Evolutionary conservation across 305 asterid species (phyloP), one percentile per base, ranked within the genome.

Genomic region (Euphrasia arctica): DNA sequence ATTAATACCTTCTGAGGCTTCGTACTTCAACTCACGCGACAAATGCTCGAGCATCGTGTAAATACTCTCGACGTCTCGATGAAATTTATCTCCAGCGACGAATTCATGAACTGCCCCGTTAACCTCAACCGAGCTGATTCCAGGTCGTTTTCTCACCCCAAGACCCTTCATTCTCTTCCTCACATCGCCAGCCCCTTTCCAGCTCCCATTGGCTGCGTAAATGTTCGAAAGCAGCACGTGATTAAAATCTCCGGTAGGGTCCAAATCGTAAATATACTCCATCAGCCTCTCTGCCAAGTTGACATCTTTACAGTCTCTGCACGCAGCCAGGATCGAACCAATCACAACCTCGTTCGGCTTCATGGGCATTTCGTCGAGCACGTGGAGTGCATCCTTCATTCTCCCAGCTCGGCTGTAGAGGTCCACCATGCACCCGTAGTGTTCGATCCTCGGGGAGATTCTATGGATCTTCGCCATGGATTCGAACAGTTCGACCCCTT

Each of bases 101-200:
- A 90, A 90, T 69, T 79, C 83, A 34, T 78, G 77, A 68, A 81
- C 15, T 39, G 43, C 56, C 15, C 92, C 80, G 61, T 74, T 68
- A 49, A 87, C 58, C 78, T 87, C 92, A 49, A 87, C 72, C 1
- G 87, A 82, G 64, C 97, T 87, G 13, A 78, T 70, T 57, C 97
- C 96, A 0, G 82, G 90, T 58, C 18, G 74, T 80, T 87, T 90
- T 58, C 70, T 82, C 52, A 90, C 70, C 2, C 95, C 90, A 11
- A 55, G 88, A 22, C 62, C 80, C 84, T 90, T 90, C 97, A 90
- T 90, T 75, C 70, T 85, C 86, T 68, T 85, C 85, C 97, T 82
- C 69, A 80, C 78, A 0, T 75, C 76, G 73, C 84, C 77, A 32
- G 95, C 95, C 68, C 91, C 90, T 3, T 58, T 71, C 95, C 95